phyloP scores from a whole-genome alignment of 768 basidiomycete genomes.

The Pleurotus giganteus region DNA sequence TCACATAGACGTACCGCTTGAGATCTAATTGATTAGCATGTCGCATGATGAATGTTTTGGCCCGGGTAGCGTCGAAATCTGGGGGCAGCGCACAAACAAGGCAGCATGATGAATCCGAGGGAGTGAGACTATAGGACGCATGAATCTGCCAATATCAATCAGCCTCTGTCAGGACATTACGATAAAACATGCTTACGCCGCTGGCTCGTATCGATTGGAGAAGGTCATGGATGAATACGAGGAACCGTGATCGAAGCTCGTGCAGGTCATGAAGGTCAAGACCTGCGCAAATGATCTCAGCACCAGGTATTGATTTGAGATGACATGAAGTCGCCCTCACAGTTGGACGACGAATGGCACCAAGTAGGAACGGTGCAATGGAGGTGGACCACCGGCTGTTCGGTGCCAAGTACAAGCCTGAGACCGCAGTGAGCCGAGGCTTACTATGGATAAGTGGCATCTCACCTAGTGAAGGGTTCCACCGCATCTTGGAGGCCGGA shows the following conservation, averaged over 20 bases:
- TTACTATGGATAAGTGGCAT: constrained; percentile 5
- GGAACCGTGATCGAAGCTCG: constrained; percentile 57
- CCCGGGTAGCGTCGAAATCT: constrained; percentile 36
- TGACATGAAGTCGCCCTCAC: constrained; percentile 33
- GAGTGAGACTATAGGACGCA: constrained; percentile 62
- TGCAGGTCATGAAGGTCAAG: constrained; percentile 69
- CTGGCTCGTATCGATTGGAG: constrained; percentile 55
- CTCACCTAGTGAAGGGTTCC: constrained; percentile 60
- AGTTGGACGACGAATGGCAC: constrained; percentile 54
- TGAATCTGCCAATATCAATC: constrained; percentile 39
- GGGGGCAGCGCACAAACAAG: constrained; percentile 54
- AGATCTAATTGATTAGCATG: constrained; percentile 44
- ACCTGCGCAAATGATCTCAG: constrained; percentile 39
- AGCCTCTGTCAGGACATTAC: neutral
- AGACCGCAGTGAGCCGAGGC: neutral
- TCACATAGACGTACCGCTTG: constrained; percentile 30
- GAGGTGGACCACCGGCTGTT: constrained; percentile 47
- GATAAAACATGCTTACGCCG: constrained; percentile 44
- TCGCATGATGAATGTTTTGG: constrained; percentile 41
- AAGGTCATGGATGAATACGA: constrained; percentile 64
- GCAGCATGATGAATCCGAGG: constrained; percentile 58
- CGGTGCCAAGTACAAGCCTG: constrained; percentile 50
- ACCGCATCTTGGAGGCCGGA: constrained; percentile 48
- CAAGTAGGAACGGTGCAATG: constrained; percentile 71
- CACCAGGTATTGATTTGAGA: neutral